Percentiles rank a stretch among this genome's conserved stretches.
These are phyloP conservation scores for Ogataea chonburiensis DNA, from an alignment of 805 yeast species.

Conservation along the genomic window DNA sequence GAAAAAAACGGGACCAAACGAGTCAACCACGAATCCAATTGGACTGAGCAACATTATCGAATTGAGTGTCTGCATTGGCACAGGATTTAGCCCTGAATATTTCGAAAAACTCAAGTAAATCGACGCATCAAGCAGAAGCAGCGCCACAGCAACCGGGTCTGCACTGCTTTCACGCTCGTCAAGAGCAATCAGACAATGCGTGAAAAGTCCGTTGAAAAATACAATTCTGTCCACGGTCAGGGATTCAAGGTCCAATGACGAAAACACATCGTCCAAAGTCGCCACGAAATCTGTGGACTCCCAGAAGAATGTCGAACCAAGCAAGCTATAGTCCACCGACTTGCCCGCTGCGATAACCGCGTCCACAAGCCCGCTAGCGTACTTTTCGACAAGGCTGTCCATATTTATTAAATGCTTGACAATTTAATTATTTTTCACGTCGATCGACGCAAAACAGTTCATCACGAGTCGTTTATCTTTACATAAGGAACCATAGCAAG, in stretches of 20 bases:
- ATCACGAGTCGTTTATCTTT: conserved; percentile 1
- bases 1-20: conserved; percentile 25
- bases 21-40: conserved; percentile 21
- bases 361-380: conserved; percentile 5
- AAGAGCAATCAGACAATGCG: conserved; percentile 7
- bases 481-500: conserved; percentile 44
- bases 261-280: conserved; percentile 2
- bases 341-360: conserved; percentile 1
- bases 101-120: conserved; percentile 19
- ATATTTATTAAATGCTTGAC: conserved; percentile 1
- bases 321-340: not conserved
- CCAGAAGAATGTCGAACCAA: not conserved
- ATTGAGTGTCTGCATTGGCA: conserved; percentile 31
- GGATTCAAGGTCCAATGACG: conserved; percentile 5
- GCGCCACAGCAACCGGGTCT: conserved; percentile 5
- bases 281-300: not conserved
- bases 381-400: conserved; percentile 10
- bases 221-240: conserved; percentile 12
- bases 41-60: conserved; percentile 23
- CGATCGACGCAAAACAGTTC: conserved; percentile 7
- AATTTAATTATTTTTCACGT: not conserved
- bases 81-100: conserved; percentile 13
- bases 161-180: conserved; percentile 5
- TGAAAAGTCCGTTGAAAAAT: conserved; percentile 18
- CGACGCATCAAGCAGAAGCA: conserved; percentile 26